These are phyloP conservation scores for Trichoderma arundinaceum DNA, from an alignment of 2,329 filamentous ascomycete genomes.

Conservation along the genomic window DNA sequence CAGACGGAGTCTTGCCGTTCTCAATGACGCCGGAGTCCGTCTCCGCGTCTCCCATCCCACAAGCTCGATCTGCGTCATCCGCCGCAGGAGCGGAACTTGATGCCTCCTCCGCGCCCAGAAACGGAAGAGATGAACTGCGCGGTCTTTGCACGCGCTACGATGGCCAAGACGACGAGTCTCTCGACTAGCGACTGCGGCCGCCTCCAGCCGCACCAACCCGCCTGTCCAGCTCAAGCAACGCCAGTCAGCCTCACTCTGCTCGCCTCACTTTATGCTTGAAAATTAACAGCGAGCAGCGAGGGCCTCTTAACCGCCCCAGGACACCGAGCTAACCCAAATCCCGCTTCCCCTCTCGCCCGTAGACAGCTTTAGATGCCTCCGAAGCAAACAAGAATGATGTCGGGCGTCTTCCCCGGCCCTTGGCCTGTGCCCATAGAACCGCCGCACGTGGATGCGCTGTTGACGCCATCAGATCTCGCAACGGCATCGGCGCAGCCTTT, in stretches of 20 bases:
- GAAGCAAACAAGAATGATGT: not conserved
- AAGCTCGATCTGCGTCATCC: not conserved
- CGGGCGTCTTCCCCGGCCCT: conserved; percentile 11
- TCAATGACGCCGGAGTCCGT: not conserved
- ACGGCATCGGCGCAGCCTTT: not conserved
- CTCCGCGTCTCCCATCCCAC: not conserved
- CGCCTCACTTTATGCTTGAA: conserved; percentile 12
- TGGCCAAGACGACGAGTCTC: too few relatives aligned
- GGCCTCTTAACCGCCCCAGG: conserved; percentile 14
- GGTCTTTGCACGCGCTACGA: too few relatives aligned
- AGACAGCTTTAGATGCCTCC: not conserved
- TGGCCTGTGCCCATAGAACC: not conserved
- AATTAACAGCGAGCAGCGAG: not conserved
- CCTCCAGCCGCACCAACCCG: conserved; percentile 23
- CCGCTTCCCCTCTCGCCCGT: not conserved
- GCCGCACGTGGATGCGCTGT: conserved; percentile 9
- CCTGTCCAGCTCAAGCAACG: not conserved
- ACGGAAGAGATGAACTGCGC: not conserved
- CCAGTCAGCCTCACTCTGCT: conserved; percentile 14
- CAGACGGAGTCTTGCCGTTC: not conserved
- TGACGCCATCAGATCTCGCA: conserved; percentile 11
- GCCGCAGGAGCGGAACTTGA: not conserved
- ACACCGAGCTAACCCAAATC: conserved; percentile 9
- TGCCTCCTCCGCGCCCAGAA: not conserved
- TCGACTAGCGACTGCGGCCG: not conserved